Conservation (phyloP, 768 basidiomycete species). For the Mycena galericulata region DNA sequence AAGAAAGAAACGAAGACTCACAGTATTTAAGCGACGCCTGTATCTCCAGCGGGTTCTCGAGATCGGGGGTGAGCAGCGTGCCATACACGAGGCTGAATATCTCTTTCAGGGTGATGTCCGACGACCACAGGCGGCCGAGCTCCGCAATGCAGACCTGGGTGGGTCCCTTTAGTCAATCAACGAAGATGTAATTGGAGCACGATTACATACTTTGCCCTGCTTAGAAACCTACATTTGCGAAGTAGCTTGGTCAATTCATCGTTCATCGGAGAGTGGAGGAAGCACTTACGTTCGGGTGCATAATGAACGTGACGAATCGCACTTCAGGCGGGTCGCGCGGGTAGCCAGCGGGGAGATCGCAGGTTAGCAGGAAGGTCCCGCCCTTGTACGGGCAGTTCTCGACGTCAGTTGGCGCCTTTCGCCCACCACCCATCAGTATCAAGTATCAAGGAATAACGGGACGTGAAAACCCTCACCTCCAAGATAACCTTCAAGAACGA, state of each 20-base stretch:
- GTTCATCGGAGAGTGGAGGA: not conserved
- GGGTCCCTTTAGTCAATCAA: not conserved
- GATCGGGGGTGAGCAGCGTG: conserved; percentile 41
- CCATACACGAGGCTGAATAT: conserved; percentile 42
- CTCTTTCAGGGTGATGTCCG: conserved; percentile 44
- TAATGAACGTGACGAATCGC: conserved; percentile 44
- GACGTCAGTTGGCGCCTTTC: conserved; percentile 40
- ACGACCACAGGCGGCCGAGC: conserved; percentile 45
- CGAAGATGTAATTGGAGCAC: not conserved
- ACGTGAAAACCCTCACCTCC: too few relatives aligned
- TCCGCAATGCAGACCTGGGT: conserved; percentile 44
- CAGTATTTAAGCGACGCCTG: conserved; percentile 47
- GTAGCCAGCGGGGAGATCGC: conserved; percentile 41
- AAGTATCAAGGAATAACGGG: too few relatives aligned
- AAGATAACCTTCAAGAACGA: conserved; percentile 45
- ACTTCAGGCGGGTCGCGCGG: conserved; percentile 45
- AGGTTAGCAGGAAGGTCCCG: conserved; percentile 42
- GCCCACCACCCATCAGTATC: too few relatives aligned
- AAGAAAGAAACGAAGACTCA: conserved; percentile 14
- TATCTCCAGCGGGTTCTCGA: conserved; percentile 46
- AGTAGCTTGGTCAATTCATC: not conserved
- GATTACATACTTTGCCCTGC: conserved; percentile 41
- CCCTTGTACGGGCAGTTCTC: conserved; percentile 42
- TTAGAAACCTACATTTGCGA: conserved; percentile 42
- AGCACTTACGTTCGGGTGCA: conserved; percentile 44